Conservation (phyloP, 306 rosid genomes). For the Alnus rubra region DNA sequence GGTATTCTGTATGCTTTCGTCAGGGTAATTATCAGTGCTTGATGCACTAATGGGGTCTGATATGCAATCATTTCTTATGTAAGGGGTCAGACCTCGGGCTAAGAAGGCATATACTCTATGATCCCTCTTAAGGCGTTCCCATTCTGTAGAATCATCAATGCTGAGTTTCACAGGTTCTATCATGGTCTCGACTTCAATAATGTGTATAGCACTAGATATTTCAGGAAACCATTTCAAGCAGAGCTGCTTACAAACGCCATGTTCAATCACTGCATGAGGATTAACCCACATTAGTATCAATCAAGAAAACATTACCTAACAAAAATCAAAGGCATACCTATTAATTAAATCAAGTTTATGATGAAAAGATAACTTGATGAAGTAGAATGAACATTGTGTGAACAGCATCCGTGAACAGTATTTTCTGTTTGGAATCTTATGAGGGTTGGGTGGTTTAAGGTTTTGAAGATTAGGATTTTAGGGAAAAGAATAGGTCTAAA, state of each 20-base stretch:
- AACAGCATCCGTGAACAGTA: too few relatives aligned
- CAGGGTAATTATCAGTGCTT: constrained; percentile 62
- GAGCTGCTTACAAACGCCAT: constrained; percentile 52
- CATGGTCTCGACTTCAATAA: constrained; percentile 41
- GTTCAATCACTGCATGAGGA: constrained; percentile 60
- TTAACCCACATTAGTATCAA: constrained; percentile 15
- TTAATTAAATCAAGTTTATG: background rate
- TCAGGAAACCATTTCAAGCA: constrained; percentile 65
- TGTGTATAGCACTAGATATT: constrained; percentile 32
- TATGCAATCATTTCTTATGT: constrained; percentile 45
- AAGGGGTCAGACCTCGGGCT: constrained; percentile 43
- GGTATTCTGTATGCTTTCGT: constrained; percentile 52
- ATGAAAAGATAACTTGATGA: background rate
- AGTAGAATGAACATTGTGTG: too few relatives aligned
- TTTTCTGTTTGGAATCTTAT: too few relatives aligned
- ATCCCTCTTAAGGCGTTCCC: constrained; percentile 50
- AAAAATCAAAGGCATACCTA: background rate
- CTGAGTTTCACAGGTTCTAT: constrained; percentile 38
- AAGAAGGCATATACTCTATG: constrained; percentile 50
- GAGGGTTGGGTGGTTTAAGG: too few relatives aligned
- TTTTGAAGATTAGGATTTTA: too few relatives aligned
- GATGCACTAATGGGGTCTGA: constrained; percentile 50
- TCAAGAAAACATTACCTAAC: constrained; percentile 17
- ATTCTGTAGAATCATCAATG: constrained; percentile 21
- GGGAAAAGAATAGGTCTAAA: too few relatives aligned